These are phyloP conservation scores for Penicillium tannophilum DNA, from an alignment of 495 filamentous ascomycete genomes.

Conservation along the genomic window DNA sequence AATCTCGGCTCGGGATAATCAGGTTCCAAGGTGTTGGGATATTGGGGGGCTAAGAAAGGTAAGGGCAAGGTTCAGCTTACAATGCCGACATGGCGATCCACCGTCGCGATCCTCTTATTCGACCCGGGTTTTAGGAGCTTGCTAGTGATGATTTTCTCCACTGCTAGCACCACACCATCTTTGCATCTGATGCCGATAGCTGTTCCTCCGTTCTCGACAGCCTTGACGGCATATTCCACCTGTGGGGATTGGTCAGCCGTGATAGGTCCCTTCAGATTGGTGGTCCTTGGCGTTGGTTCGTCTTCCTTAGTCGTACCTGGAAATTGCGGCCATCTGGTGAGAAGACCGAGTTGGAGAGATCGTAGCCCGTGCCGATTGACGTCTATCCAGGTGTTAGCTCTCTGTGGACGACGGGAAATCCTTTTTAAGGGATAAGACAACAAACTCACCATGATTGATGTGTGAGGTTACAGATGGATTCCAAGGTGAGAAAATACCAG, in stretches of 20 bases:
- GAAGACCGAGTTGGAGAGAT: conserved; percentile 99
- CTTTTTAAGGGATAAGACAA: not conserved
- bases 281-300: not conserved
- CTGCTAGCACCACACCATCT: conserved; percentile 92
- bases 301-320: conserved; percentile 55
- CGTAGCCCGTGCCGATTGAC: conserved; percentile 99
- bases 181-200: conserved; percentile 96
- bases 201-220: conserved; percentile 97
- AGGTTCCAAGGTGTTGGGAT: not conserved
- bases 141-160: conserved; percentile 94
- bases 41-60: not conserved
- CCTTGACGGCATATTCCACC: conserved; percentile 98
- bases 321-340: conserved; percentile 98
- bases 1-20: not conserved
- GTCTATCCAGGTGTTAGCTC: conserved; percentile 58
- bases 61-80: conserved; percentile 53
- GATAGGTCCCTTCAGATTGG: not conserved
- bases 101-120: conserved; percentile 94
- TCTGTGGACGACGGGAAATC: not conserved
- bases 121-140: conserved; percentile 91
- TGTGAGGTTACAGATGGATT: conserved; percentile 6
- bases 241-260: conserved; percentile 26
- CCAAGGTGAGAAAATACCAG: not conserved
- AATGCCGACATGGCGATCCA: conserved; percentile 91
- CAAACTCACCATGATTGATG: conserved; percentile 37